A percentile compares a stretch with the other conserved stretches of the same genome.
These are phyloP conservation scores for Serpula lacrymans DNA, from an alignment of 768 basidiomycete genomes.

Conservation along the genomic window DNA sequence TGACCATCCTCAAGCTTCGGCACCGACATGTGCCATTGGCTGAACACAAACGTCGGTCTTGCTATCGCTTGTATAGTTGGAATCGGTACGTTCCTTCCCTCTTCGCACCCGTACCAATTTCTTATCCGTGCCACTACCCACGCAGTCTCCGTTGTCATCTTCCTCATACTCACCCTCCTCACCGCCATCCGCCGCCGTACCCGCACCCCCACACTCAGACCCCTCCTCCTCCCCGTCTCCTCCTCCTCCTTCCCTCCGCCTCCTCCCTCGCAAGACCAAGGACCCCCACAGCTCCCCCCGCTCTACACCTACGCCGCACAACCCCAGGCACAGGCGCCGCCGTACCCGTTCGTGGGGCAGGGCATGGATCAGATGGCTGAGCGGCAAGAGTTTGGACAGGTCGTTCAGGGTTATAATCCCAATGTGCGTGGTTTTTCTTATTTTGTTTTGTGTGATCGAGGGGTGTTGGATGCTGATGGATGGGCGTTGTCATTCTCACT, in stretches of 20 bases:
- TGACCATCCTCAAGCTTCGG: too few species aligned
- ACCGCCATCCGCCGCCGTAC: neutral
- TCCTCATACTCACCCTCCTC: neutral
- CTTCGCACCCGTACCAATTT: too few species aligned
- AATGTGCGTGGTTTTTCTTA: neutral
- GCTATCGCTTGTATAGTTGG: neutral
- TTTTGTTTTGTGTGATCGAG: neutral
- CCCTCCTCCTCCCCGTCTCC: too few species aligned
- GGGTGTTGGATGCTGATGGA: neutral
- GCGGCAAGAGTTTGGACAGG: too few species aligned
- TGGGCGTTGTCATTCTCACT: too few species aligned
- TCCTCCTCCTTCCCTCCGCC: too few species aligned
- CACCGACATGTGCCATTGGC: neutral
- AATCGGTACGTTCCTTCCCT: neutral
- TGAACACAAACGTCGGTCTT: neutral
- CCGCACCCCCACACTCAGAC: too few species aligned
- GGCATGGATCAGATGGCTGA: too few species aligned
- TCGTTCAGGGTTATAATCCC: neutral
- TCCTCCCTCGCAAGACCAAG: too few species aligned
- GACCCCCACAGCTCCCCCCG: conserved; percentile 1
- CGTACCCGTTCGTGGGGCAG: neutral
- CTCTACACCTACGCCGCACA: too few species aligned
- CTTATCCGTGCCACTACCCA: too few species aligned
- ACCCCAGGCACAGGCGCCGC: too few species aligned
- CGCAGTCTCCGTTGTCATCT: neutral